These are phyloP conservation scores for Lachancea thermotolerans DNA, from an alignment of 805 yeast genomes.

Conservation along the genomic window DNA sequence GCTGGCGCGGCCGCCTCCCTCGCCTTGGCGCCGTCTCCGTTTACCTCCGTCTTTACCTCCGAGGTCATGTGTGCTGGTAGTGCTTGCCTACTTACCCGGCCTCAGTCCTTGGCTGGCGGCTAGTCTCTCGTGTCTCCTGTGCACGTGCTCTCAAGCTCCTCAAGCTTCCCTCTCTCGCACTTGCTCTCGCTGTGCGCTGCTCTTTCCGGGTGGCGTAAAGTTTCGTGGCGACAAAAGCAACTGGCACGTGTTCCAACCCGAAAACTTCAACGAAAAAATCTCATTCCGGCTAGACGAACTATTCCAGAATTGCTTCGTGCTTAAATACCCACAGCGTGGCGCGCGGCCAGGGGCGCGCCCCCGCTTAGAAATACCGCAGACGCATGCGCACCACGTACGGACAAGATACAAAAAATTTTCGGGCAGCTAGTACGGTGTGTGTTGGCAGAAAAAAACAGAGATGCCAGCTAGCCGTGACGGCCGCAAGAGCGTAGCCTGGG, in stretches of 20 bases:
- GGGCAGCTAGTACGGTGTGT: background rate
- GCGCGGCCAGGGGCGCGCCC: background rate
- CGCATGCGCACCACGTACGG: background rate
- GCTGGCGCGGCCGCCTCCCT: background rate
- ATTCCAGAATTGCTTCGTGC: slow-evolving; percentile 6
- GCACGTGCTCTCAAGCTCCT: too few relatives aligned
- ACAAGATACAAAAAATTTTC: background rate
- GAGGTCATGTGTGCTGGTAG: slow-evolving; percentile 11
- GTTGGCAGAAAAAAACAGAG: background rate
- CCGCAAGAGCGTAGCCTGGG: too few relatives aligned
- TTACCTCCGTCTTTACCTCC: slow-evolving; percentile 16
- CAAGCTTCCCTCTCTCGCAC: slow-evolving; percentile 2
- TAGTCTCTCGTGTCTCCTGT: too few relatives aligned
- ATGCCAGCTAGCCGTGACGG: too few relatives aligned
- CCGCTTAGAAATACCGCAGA: background rate
- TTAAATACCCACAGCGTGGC: slow-evolving; percentile 7
- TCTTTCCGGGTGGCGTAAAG: background rate
- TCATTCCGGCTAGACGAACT: background rate
- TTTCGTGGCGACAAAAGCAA: background rate
- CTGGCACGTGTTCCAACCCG: background rate
- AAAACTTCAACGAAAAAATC: background rate
- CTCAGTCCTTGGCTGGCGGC: slow-evolving; percentile 1
- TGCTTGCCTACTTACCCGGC: slow-evolving; percentile 13
- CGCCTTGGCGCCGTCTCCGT: slow-evolving; percentile 5
- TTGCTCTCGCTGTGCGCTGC: slow-evolving; percentile 1